These are phyloP conservation scores for Pythium dissotocum DNA, from an alignment of 352 stramenopile genomes.

Conservation along the genomic window DNA sequence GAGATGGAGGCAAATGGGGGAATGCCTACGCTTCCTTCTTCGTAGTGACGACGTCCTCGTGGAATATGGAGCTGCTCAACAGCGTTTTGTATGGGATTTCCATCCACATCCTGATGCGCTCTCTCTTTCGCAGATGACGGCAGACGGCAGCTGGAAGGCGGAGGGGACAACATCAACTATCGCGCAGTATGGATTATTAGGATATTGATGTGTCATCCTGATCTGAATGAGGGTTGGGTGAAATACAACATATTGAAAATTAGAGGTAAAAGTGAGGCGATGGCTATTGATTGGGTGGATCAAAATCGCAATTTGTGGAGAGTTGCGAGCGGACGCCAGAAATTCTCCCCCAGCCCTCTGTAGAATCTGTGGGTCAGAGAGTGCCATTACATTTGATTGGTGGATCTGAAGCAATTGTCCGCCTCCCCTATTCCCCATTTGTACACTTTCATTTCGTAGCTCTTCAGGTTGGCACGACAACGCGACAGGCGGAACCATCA, in stretches of 20 bases:
- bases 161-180: not conserved
- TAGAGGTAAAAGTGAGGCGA: not conserved
- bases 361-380: slow-evolving; percentile 19
- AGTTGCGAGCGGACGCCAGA: slow-evolving; percentile 23
- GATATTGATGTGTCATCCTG: not conserved
- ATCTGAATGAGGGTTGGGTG: not conserved
- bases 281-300: slow-evolving; percentile 12
- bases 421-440: not conserved
- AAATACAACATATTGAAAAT: not conserved
- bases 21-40: no score
- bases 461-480: not conserved
- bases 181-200: not conserved
- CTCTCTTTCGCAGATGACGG: slow-evolving; percentile 1
- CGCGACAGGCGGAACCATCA: not conserved
- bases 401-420: slow-evolving; percentile 2
- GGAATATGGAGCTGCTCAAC: not conserved
- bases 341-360: slow-evolving; percentile 40
- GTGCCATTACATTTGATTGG: slow-evolving; percentile 12
- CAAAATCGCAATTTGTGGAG: slow-evolving; percentile 16
- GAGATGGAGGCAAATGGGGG: slow-evolving; percentile 9
- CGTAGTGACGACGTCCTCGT: not conserved
- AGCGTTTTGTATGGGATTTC: not conserved
- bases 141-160: not conserved
- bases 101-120: slow-evolving; percentile 2
- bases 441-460: no score